Base-by-base conservation (phyloP, 1,284 basidiomycete species). In the Cryptococcus sp. region DNA sequence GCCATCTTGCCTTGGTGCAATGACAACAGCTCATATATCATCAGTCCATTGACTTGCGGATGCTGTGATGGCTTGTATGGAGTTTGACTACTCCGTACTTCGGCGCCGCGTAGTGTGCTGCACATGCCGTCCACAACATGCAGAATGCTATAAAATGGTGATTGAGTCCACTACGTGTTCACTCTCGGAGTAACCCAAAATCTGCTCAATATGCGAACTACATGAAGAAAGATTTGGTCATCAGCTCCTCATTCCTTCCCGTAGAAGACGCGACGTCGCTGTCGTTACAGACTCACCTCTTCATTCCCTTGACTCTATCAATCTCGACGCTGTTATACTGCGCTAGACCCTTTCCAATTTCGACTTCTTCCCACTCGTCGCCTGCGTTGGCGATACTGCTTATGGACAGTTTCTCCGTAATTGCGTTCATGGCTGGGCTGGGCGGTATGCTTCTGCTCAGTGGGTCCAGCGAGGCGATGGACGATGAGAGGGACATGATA, bases 261-360 rank as follows among this genome's bases (percentile, higher is more conserved):
- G 25, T 25, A 25, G 6, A 25, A 16, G 40, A 40, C 1, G n/a
- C 45, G 25, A 38, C 6, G 11, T n/a, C 38, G 25, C 39, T 17
- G 5, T 4, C 38, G 30, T 19, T n/a, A 23, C 25, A 19, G 3
- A 78, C 84, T 47, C 67, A 91, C 92, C 91, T 95, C 76, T 93
- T 91, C 69, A 90, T 74, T 1, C 95, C 94, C 75, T 91, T 94
- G 60, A 98, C 88, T 60, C 87, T 84, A 56, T 85, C 83, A 63
- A 97, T 93, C 77, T 98, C 94, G 46, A 86, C 88, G 46, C 90
- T 95, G 72, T 96, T 98, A 75, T 97, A 99, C 79, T 95, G 97
- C 11, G 92, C 92, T 47, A 98, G 81, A 0, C 95, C 96, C 46
- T 94, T 85, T 0, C 94, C 96, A 27, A 99, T 90, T 75, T 97